Evolutionary conservation across 208 protist species (phyloP), one percentile per base, ranked within the genome.

Genomic region (Acanthamoeba lenticulata): DNA sequence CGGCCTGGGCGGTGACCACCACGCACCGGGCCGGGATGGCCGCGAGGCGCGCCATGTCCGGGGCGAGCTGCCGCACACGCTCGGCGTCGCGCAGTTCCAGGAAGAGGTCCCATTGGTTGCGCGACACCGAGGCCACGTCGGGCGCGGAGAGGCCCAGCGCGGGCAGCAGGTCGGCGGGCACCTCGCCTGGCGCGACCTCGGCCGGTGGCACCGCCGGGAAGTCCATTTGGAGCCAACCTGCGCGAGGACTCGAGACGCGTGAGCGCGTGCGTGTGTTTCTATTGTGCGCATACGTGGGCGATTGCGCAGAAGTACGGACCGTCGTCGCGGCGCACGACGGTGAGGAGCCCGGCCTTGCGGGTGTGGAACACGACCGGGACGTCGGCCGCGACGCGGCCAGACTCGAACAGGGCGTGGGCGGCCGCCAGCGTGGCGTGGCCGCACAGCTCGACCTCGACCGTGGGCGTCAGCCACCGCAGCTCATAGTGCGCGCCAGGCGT

Each of bases 391-490:
- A 57, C 94, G 88, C 97, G 94, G 6, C 86, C 86, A 65, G 95
- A 94, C 36, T 60, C 96, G 60, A 97, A 98, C 92, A 98, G 95
- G 62, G 94, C 91, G 95, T 98, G 97, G 29, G 97, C 97, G 0
- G 97, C 97, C 45, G 96, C 97, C 17, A 98, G 94, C 74, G 97
- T 98, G 79, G 97, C 97, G 95, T 98, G 97, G 24, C 97, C 97
- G 93, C 97, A 98, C 44, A 98, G 95, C 27, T 81, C 79, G 89
- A 97, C 93, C 95, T 98, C 97, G 65, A 89, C 90, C 44, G 94
- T 83, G 0, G 97, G 97, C 7, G 97, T 98, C 90, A 98, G 97
- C 97, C 97, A 98, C 65, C 97, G 96, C 4, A 98, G 47, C 67
- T 49, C 52, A 34, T 67, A 95, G 29, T 36, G 24, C 19, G 32